Percentiles rank a stretch among this genome's conserved stretches.
Evolutionary conservation across 257 asterid genomes (phyloP).

Genomic region (Petrea volubilis): DNA sequence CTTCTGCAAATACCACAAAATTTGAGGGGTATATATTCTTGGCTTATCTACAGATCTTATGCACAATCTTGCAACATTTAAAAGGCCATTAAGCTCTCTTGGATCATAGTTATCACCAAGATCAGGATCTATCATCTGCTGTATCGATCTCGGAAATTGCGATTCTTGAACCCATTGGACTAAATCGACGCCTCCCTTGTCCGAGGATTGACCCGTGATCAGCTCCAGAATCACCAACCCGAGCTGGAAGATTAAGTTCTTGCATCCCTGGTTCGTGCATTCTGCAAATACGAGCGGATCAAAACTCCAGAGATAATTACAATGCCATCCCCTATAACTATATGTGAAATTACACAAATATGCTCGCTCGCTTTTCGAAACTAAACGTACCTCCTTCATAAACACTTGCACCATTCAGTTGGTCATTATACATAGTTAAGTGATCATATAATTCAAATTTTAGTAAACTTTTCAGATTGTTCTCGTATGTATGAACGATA

Average conservation of each 20-base stretch:
- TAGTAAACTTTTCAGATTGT: too few relatives aligned
- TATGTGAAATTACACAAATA: too few relatives aligned
- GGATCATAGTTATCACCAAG: slow-evolving; percentile 65
- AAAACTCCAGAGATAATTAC: too few relatives aligned
- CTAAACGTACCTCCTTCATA: too few relatives aligned
- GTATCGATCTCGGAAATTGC: slow-evolving; percentile 50
- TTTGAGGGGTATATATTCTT: slow-evolving; percentile 47
- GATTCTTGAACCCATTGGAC: slow-evolving; percentile 77
- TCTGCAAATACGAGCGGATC: slow-evolving; percentile 38
- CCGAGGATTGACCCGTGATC: slow-evolving; percentile 84
- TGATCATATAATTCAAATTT: too few relatives aligned
- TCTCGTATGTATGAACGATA: too few relatives aligned
- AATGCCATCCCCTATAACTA: too few relatives aligned
- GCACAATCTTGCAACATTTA: slow-evolving; percentile 79
- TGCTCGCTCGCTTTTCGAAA: too few relatives aligned
- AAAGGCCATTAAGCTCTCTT: slow-evolving; percentile 62
- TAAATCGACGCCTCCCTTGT: slow-evolving; percentile 62
- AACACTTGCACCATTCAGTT: too few relatives aligned
- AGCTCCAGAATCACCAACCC: slow-evolving; percentile 87
- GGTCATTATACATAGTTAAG: too few relatives aligned
- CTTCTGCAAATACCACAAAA: slow-evolving; percentile 76
- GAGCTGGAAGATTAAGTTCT: slow-evolving; percentile 64
- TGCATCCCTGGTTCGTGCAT: slow-evolving; percentile 49
- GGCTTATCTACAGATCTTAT: slow-evolving; percentile 54
- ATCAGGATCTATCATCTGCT: slow-evolving; percentile 87